Conservation (phyloP, 495 filamentous ascomycete genomes). For the Aspergillus bertholletiae region DNA sequence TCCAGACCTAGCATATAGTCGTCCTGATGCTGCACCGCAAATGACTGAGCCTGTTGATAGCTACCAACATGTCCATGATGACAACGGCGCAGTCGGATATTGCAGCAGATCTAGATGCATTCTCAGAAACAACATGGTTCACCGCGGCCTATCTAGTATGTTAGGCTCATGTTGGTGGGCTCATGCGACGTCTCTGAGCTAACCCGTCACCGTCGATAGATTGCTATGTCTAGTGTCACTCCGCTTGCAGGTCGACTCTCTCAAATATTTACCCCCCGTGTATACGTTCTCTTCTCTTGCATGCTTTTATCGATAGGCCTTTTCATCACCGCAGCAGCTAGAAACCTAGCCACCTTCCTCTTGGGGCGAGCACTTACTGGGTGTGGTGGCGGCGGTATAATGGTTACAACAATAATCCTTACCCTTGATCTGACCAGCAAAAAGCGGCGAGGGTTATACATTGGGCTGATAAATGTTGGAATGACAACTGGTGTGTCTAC, state of each 20-base stretch:
- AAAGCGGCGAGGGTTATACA: constrained; percentile 61
- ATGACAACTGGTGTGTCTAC: constrained; percentile 68
- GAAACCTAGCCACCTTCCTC: constrained; percentile 56
- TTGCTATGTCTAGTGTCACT: constrained; percentile 62
- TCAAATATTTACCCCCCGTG: constrained; percentile 62
- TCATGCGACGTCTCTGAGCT: background rate
- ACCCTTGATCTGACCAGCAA: constrained; percentile 63
- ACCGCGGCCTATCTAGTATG: constrained; percentile 62
- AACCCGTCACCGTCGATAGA: constrained; percentile 33
- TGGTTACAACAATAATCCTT: constrained; percentile 65
- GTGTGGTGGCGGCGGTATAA: constrained; percentile 60
- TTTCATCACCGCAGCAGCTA: constrained; percentile 57
- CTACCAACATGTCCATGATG: constrained; percentile 72
- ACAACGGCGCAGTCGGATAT: constrained; percentile 72
- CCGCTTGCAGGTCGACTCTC: constrained; percentile 65
- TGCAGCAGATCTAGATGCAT: constrained; percentile 67
- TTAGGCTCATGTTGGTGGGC: too few species aligned
- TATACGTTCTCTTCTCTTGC: constrained; percentile 54
- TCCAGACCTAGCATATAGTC: background rate
- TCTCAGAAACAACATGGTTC: constrained; percentile 69
- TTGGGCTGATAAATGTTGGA: constrained; percentile 63
- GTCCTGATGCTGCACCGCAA: background rate
- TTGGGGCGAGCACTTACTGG: constrained; percentile 62
- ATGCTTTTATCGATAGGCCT: constrained; percentile 57
- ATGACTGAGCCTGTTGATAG: constrained; percentile 24